Percentiles rank a stretch among this genome's conserved stretches.
These are phyloP conservation scores for Rostrohypoxylon terebratum DNA, from an alignment of 495 filamentous ascomycete species.

Conservation along the genomic window DNA sequence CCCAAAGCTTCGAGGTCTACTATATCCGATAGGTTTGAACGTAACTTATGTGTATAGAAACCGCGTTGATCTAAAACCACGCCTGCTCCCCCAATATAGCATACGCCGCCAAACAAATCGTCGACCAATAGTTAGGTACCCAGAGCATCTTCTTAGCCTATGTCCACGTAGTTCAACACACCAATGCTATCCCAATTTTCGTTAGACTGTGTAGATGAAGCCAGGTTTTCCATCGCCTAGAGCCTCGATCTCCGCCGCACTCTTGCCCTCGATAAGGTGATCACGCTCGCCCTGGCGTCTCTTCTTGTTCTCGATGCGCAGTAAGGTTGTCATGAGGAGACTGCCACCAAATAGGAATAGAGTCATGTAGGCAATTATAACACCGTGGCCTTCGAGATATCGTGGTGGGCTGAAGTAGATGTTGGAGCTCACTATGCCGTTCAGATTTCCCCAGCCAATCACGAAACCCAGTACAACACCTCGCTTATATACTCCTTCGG, in stretches of 20 bases:
- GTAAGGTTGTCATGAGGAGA: slow-evolving; percentile 71
- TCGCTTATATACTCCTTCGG: slow-evolving; percentile 92
- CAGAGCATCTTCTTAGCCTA: neutral
- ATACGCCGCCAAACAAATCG: neutral
- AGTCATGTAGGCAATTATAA: slow-evolving; percentile 63
- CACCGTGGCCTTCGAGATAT: slow-evolving; percentile 60
- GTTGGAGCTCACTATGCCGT: slow-evolving; percentile 85
- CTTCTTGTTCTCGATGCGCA: slow-evolving; percentile 73
- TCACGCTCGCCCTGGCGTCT: slow-evolving; percentile 74
- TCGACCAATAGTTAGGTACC: neutral
- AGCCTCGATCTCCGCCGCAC: slow-evolving; percentile 66
- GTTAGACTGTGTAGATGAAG: slow-evolving; percentile 79
- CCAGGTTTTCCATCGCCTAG: slow-evolving; percentile 81
- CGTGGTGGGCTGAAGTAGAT: slow-evolving; percentile 65
- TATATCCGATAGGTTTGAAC: neutral
- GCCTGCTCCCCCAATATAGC: neutral
- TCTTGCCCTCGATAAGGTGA: slow-evolving; percentile 71
- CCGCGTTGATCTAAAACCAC: too few relatives aligned
- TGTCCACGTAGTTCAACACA: neutral
- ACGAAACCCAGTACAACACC: slow-evolving; percentile 88
- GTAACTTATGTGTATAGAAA: neutral
- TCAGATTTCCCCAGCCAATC: slow-evolving; percentile 94
- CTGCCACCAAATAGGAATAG: slow-evolving; percentile 64
- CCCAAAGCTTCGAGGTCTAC: neutral
- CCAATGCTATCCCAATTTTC: neutral